Evolutionary conservation across 2,329 filamentous ascomycete genomes (phyloP), one percentile per base, ranked within the genome.

Genomic region (Sphaceloma murrayae): DNA sequence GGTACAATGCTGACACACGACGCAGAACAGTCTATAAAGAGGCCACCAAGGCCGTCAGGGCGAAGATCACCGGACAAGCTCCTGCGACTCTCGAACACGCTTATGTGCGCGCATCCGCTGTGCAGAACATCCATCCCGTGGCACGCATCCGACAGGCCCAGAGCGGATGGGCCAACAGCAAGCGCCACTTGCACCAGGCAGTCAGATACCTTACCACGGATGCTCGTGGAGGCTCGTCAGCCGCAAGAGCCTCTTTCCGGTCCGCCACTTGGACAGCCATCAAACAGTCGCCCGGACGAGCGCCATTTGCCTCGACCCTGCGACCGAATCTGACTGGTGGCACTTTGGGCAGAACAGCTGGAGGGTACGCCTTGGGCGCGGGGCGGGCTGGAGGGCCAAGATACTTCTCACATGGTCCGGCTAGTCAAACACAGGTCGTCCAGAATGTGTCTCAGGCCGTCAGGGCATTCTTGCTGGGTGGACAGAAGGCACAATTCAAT

Each of bases 361-460:
- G 89, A 52, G 91, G 91, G n/a, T 98, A 98, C 60, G 73, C 73
- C 51, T 67, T 85, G 46, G 57, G 58, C 18, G 85, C 85, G 21
- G 81, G 80, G 22, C 73, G 79, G 34, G 62, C 77, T 47, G 78
- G 83, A 52, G 84, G 82, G 33, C 78, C 80, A 17, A 76, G 89
- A 52, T 89, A 89, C 68, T 96, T 96, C 66, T 93, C 86, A 1
- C 88, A 95, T 65, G 77, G 79, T 1, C 86, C 89, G 1, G 82
- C 85, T 7, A 77, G 81, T 5, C 87, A 86, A 29, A 86, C 88
- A 1, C 85, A 96, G 61, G 86, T 96, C 34, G 77, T 96, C 42
- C 83, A 91, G 62, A 94, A 94, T 63, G 89, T 95, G n/a, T 94
- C 86, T 9, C 80, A 87, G 54, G 91, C 87, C 4, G 80, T 96